Percentiles rank a stretch among this genome's conserved stretches.
Evolutionary conservation across 352 stramenopile species (phyloP).

Genomic region (Salisapilia sapeloensis): DNA sequence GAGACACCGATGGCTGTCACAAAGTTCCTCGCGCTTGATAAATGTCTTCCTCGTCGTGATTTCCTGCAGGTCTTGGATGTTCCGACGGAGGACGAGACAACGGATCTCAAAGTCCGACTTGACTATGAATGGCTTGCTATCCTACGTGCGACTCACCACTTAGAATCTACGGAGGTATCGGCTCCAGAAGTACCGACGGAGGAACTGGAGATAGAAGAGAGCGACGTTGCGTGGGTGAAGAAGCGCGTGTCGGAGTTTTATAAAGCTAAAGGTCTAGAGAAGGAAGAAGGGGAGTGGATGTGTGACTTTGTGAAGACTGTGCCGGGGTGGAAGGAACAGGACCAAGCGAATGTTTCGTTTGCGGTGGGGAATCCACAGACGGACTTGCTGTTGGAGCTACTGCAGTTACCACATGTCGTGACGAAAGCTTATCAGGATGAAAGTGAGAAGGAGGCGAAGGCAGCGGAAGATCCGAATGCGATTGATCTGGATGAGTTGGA

Average conservation of each 20-base stretch:
- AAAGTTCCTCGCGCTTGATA: slow-evolving; percentile 98
- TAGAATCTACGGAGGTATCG: slow-evolving; percentile 49
- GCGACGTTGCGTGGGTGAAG: slow-evolving; percentile 67
- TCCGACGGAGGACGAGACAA: slow-evolving; percentile 5
- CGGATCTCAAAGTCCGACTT: slow-evolving; percentile 66
- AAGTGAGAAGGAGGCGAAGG: no score
- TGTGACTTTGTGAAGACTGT: slow-evolving; percentile 68
- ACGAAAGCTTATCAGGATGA: slow-evolving; percentile 91
- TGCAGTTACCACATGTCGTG: slow-evolving; percentile 88
- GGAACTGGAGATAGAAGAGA: slow-evolving; percentile 53
- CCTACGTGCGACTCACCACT: slow-evolving; percentile 83
- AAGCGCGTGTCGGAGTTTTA: slow-evolving; percentile 26
- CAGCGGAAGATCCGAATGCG: slow-evolving; percentile 24
- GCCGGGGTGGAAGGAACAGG: slow-evolving; percentile 30
- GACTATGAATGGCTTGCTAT: slow-evolving; percentile 92
- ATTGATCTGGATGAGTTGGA: slow-evolving; percentile 26
- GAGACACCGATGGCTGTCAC: slow-evolving; percentile 24
- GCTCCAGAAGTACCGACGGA: slow-evolving; percentile 47
- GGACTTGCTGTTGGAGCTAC: slow-evolving; percentile 81
- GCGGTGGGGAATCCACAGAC: slow-evolving; percentile 90
- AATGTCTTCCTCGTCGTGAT: slow-evolving; percentile 90
- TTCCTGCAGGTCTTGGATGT: slow-evolving; percentile 92
- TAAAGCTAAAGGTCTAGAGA: slow-evolving; percentile 27
- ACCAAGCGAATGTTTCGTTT: slow-evolving; percentile 4
- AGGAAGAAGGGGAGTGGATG: slow-evolving; percentile 42